Conservation (phyloP, 306 rosid genomes). For the Rosa multiflora region DNA sequence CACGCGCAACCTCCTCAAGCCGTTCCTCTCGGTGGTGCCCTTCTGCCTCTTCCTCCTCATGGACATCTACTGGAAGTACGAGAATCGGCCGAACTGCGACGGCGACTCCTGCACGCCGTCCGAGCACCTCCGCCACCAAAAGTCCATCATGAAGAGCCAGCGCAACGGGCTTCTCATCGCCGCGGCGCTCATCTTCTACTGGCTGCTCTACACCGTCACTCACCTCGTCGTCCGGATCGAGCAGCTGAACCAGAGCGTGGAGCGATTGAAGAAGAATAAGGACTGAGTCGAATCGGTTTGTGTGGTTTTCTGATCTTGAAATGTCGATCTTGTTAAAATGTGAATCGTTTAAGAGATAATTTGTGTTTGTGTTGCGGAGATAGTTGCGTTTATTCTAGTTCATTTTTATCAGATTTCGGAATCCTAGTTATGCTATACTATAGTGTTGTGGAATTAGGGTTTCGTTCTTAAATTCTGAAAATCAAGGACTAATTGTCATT, state of each 20-base stretch:
- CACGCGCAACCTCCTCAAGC: slow-evolving; percentile 82
- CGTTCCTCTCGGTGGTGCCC: slow-evolving; percentile 92
- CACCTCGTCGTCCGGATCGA: slow-evolving; percentile 75
- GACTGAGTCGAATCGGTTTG: slow-evolving; percentile 45
- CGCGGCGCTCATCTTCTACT: slow-evolving; percentile 75
- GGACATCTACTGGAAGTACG: slow-evolving; percentile 99
- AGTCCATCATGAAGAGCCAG: slow-evolving; percentile 97
- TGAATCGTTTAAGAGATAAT: neutral
- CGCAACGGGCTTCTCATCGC: slow-evolving; percentile 96
- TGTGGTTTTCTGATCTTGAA: neutral
- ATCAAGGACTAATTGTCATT: neutral
- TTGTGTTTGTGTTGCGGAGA: neutral
- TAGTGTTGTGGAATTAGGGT: neutral
- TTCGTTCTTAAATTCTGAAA: neutral
- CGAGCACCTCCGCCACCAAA: slow-evolving; percentile 89
- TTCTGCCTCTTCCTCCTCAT: slow-evolving; percentile 83
- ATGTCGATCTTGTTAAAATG: neutral
- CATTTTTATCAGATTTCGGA: neutral
- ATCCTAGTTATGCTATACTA: neutral
- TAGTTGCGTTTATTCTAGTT: neutral
- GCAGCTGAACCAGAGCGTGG: slow-evolving; percentile 79
- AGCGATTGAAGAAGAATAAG: slow-evolving; percentile 78
- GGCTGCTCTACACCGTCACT: slow-evolving; percentile 95
- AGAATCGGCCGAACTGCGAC: slow-evolving; percentile 70
- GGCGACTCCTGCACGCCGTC: slow-evolving; percentile 75